Conservation (phyloP, 2,329 filamentous ascomycete species). For the Chaetomium globosum region DNA sequence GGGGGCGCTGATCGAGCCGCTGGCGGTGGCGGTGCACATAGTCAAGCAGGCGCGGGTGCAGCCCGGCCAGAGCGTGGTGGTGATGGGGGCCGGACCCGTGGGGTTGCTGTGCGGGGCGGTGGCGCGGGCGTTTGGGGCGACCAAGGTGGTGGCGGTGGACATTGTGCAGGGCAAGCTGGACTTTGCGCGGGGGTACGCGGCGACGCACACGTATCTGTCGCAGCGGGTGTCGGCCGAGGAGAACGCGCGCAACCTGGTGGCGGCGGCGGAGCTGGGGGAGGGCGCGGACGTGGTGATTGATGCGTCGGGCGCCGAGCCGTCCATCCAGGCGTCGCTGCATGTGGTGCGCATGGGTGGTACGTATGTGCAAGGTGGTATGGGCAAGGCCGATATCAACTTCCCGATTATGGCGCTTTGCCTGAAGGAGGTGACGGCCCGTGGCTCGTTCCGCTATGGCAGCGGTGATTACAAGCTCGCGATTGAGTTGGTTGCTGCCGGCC, state of each 20-base stretch:
- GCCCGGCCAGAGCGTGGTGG: slow-evolving; percentile 75
- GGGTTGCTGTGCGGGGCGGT: slow-evolving; percentile 87
- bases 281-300: slow-evolving; percentile 81
- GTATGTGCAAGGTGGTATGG: slow-evolving; percentile 90
- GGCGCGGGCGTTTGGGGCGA: slow-evolving; percentile 80
- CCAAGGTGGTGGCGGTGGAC: slow-evolving; percentile 82
- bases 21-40: slow-evolving; percentile 85
- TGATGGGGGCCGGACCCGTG: slow-evolving; percentile 86
- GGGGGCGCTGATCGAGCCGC: slow-evolving; percentile 86
- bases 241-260: slow-evolving; percentile 70
- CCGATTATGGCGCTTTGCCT: slow-evolving; percentile 87
- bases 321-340: slow-evolving; percentile 74
- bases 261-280: slow-evolving; percentile 62
- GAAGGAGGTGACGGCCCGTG: slow-evolving; percentile 85
- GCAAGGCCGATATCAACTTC: slow-evolving; percentile 82
- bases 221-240: slow-evolving; percentile 66
- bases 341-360: slow-evolving; percentile 70
- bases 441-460: slow-evolving; percentile 85
- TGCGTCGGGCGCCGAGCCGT: slow-evolving; percentile 75
- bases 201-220: slow-evolving; percentile 71
- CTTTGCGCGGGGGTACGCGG: slow-evolving; percentile 73
- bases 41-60: slow-evolving; percentile 71
- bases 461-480: slow-evolving; percentile 87
- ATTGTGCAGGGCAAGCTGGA: slow-evolving; percentile 78
- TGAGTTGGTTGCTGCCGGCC: slow-evolving; percentile 71